Percentiles rank a stretch among this genome's conserved stretches.
phyloP scores from a whole-genome alignment of 352 stramenopile species.

The Phytopythium montanum region DNA sequence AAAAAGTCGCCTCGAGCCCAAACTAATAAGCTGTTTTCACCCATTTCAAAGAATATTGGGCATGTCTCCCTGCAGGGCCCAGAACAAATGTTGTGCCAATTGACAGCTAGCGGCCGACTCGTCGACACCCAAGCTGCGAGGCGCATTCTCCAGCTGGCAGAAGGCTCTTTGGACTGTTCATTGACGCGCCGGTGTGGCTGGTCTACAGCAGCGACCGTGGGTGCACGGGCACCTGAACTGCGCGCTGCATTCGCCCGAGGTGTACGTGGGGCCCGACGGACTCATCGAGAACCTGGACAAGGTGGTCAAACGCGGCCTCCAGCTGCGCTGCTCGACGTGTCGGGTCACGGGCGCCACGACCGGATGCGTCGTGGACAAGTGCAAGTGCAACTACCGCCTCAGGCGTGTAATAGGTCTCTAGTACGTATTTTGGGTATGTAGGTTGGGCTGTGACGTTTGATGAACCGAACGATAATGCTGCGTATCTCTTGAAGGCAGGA shows the following conservation, averaged over 20 bases:
- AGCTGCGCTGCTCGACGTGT: constrained; percentile 70
- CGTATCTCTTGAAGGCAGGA: no score
- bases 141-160: constrained; percentile 23
- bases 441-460: no score
- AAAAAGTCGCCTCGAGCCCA: no score
- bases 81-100: no score
- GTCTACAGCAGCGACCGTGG: constrained; percentile 58
- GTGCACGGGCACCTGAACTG: constrained; percentile 84
- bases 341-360: constrained; percentile 67
- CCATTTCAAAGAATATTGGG: no score
- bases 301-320: constrained; percentile 71
- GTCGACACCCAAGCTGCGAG: constrained; percentile 6
- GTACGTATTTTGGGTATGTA: no score
- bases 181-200: constrained; percentile 71
- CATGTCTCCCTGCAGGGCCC: no score
- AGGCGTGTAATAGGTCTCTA: constrained; percentile 74
- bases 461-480: no score
- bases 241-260: constrained; percentile 72
- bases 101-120: constrained; percentile 9
- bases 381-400: constrained; percentile 73
- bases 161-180: constrained; percentile 60
- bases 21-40: no score
- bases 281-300: constrained; percentile 79
- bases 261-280: constrained; percentile 76
- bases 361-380: constrained; percentile 74